These are phyloP conservation scores for Populus davidiana DNA, from an alignment of 345 rosid species.

Conservation along the genomic window DNA sequence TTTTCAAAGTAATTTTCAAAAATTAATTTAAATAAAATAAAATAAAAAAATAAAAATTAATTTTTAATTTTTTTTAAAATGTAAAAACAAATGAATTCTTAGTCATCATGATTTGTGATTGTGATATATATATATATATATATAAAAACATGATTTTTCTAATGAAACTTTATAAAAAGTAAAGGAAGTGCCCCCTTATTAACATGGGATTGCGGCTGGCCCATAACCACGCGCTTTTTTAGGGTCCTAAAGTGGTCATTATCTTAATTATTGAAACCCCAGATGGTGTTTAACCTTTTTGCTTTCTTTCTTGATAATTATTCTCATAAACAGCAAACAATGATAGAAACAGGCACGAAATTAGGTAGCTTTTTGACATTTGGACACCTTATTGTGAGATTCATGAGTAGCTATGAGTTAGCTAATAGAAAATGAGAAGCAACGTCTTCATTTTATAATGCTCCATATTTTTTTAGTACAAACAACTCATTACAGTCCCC, in stretches of 20 bases:
- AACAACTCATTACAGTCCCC: too few species aligned
- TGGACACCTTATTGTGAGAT: neutral
- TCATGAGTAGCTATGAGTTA: constrained; percentile 14
- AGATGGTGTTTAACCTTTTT: neutral
- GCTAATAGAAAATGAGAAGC: too few species aligned
- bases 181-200: neutral
- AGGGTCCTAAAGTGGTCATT: constrained; percentile 19
- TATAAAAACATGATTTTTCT: too few species aligned
- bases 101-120: neutral
- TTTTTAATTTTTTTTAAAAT: too few species aligned
- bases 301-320: neutral
- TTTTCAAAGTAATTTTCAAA: too few species aligned
- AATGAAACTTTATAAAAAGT: neutral
- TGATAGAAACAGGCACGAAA: constrained; percentile 18
- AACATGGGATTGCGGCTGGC: constrained; percentile 1
- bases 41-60: too few species aligned
- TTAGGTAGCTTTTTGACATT: constrained; percentile 23
- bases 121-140: too few species aligned
- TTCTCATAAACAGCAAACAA: constrained; percentile 10
- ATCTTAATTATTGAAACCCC: constrained; percentile 22
- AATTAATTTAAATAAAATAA: too few species aligned
- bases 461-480: too few species aligned
- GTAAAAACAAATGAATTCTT: too few species aligned
- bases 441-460: too few species aligned
- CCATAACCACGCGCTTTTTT: constrained; percentile 5